These are phyloP conservation scores for Trichopus zeylanicus DNA, from an alignment of 116 monocot species.

Conservation along the genomic window DNA sequence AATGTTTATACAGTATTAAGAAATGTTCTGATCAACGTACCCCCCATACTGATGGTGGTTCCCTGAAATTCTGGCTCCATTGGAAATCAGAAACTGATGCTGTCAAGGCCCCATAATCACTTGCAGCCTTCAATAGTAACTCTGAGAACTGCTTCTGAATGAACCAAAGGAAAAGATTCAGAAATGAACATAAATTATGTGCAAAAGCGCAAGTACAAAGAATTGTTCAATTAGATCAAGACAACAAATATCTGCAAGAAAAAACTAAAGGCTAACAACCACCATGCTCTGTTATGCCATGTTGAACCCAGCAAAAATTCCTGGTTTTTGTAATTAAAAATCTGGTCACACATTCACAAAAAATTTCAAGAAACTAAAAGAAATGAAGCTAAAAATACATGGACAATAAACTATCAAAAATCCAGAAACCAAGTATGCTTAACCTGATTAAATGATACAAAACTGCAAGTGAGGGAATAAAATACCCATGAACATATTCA, in stretches of 20 bases:
- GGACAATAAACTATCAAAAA: neutral
- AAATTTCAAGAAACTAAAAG: neutral
- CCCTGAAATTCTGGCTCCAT: conserved; percentile 98
- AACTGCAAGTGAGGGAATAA: neutral
- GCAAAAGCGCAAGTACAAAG: too few species aligned
- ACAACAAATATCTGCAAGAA: too few species aligned
- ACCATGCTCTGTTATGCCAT: too few species aligned
- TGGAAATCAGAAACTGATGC: conserved; percentile 90
- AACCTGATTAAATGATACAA: neutral
- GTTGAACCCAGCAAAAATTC: too few species aligned
- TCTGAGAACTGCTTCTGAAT: conserved; percentile 97
- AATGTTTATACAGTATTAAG: neutral
- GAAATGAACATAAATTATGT: neutral
- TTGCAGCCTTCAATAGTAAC: conserved; percentile 87
- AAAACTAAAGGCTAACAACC: too few species aligned
- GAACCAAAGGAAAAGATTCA: conserved; percentile 14
- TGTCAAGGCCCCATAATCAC: conserved; percentile 93
- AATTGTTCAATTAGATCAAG: too few species aligned
- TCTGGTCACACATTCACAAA: too few species aligned
- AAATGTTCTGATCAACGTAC: conserved; percentile 38
- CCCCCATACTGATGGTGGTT: conserved; percentile 91
- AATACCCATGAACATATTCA: neutral
- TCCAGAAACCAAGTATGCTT: neutral
- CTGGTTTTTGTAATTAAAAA: too few species aligned
- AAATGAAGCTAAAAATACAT: neutral